Conservation (phyloP, 2,329 filamentous ascomycete genomes). For the Tolypocladium endophyticum region DNA sequence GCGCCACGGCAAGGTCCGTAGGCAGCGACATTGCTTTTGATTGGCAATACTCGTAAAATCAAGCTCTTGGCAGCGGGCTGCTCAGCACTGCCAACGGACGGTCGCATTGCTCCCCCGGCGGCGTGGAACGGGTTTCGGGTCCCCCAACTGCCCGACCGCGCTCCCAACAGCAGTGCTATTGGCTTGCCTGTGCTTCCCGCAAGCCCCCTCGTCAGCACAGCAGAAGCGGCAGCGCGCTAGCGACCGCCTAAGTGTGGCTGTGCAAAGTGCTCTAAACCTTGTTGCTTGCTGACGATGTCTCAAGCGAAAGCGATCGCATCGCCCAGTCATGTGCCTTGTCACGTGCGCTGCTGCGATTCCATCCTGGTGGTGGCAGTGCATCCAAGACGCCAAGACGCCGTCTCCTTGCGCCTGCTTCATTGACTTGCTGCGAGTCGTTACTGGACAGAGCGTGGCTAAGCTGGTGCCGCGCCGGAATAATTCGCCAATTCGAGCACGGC, state of each 20-base stretch:
- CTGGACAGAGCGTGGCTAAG: neutral
- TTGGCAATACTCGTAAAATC: neutral
- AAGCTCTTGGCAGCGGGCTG: neutral
- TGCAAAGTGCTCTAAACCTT: neutral
- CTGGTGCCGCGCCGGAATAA: neutral
- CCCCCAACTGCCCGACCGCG: neutral
- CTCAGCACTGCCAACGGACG: neutral
- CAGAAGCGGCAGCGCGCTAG: neutral
- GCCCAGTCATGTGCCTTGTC: neutral
- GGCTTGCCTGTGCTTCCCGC: neutral
- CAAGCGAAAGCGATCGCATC: neutral
- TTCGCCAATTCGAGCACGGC: too few species aligned
- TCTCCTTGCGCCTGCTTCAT: neutral
- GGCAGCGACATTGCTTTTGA: neutral
- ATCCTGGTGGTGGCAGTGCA: neutral
- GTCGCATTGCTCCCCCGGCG: neutral
- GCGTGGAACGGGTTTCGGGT: neutral
- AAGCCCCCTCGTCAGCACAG: neutral
- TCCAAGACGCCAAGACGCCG: neutral
- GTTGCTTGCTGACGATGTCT: neutral
- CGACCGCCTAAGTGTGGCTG: neutral
- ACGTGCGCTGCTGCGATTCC: neutral
- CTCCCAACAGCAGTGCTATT: neutral
- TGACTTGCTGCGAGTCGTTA: neutral
- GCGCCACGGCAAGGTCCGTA: neutral